Evolutionary conservation across 2,329 filamentous ascomycete species (phyloP), one percentile per base, ranked within the genome.

Genomic region (Cyanodermella asteris): DNA sequence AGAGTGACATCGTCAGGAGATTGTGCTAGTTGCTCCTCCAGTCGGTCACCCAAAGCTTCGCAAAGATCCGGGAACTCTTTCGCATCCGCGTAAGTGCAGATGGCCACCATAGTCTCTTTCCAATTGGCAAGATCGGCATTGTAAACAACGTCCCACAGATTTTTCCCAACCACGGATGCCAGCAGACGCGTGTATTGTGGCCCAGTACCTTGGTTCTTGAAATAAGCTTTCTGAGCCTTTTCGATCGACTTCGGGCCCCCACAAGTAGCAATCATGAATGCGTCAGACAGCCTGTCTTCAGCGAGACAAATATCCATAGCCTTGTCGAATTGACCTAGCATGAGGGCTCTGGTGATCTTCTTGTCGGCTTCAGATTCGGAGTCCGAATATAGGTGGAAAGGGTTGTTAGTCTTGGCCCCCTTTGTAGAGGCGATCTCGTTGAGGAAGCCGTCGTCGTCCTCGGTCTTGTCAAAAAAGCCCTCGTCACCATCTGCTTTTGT

Each of bases 191-290:
- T 58, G 42, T 97, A 97, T 50, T 84, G 94, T 2, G 90, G 84
- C 15, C 73, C 72, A 30, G 72, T 72, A 6, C 66, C 62, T 48
- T 82, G 80, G 40, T 74, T 73, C 29, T 78, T 73, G 34, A 97
- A 68, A 45, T 97, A 97, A 8, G 81, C 71, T 31, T 75, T 64
- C 49, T 94, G 87, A 5, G 84, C 84, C 55, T 91, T 93, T 40
- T 91, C 80, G 21, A 94, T 73, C 31, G 91, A 74, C 36, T 81
- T 75, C 45, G 91, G 80, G 24, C 84, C 87, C 30, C 87, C 82
- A 40, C 82, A 94, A 40, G 94, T 91, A 23, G 90, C 87, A 43
- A 97, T 84, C 56, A 97, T 80, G 51, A 97, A 91, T 19, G 87
- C 87, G 51, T 97, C 87, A 0, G 87, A 87, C 45, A 94, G 70